phyloP scores from a whole-genome alignment of 2,329 filamentous ascomycete species.

The Trichoderma koningii region DNA sequence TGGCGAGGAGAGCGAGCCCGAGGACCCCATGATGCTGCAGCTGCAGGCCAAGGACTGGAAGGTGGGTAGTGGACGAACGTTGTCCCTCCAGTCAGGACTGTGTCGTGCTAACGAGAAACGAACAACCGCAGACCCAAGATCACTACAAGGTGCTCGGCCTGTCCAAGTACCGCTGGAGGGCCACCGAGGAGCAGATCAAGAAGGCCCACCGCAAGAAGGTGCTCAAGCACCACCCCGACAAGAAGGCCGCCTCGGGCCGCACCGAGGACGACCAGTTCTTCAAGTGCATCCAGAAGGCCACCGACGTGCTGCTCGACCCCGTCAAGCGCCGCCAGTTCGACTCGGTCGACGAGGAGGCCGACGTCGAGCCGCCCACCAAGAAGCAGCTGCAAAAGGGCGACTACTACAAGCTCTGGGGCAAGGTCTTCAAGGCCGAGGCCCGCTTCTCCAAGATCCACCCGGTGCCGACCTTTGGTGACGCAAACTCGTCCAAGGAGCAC shows the following conservation, averaged over 20 bases:
- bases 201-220: constrained; percentile 99
- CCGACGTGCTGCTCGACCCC: constrained; percentile 89
- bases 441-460: constrained; percentile 92
- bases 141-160: constrained; percentile 96
- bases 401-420: constrained; percentile 93
- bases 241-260: constrained; percentile 88
- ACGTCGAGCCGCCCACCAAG: constrained; percentile 90
- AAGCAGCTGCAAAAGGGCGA: constrained; percentile 84
- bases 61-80: constrained; percentile 55
- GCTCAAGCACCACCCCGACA: constrained; percentile 97
- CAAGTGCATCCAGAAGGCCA: constrained; percentile 99
- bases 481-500: constrained; percentile 81
- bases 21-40: constrained; percentile 89
- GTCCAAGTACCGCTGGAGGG: constrained; percentile 87
- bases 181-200: constrained; percentile 98
- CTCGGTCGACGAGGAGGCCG: constrained; percentile 90
- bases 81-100: too few relatives aligned
- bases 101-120: background rate
- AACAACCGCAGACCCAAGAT: constrained; percentile 71
- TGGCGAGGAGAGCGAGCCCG: constrained; percentile 88
- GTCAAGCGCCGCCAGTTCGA: constrained; percentile 93
- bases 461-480: constrained; percentile 82
- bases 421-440: constrained; percentile 85
- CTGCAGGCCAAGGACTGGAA: constrained; percentile 99
- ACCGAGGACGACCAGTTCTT: constrained; percentile 97